phyloP scores from a whole-genome alignment of 169 alveolate species.

The Theileria annulata region DNA sequence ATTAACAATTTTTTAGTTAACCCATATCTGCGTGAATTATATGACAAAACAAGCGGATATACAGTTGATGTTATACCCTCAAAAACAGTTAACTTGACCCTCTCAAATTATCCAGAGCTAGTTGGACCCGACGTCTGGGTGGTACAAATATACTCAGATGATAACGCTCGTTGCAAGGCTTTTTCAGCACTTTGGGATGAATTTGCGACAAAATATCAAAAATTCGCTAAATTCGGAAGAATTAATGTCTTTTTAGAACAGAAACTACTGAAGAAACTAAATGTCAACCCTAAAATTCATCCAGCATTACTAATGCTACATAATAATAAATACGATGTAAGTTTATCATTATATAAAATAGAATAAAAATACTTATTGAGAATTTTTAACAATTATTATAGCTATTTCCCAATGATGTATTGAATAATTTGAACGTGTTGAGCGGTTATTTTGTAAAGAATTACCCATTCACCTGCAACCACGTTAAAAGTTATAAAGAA shows the following conservation, averaged over 20 bases:
- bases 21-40: conserved; percentile 51
- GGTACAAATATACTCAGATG: conserved; percentile 63
- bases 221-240: conserved; percentile 57
- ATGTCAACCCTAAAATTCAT: conserved; percentile 34
- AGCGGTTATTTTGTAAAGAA: conserved; percentile 3
- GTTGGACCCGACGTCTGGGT: conserved; percentile 62
- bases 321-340: conserved; percentile 43
- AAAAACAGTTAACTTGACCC: conserved; percentile 42
- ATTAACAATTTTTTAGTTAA: conserved; percentile 19
- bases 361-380: no score
- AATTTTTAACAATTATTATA: not conserved
- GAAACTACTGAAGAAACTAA: conserved; percentile 28
- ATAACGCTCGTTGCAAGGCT: conserved; percentile 27
- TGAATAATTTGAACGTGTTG: not conserved
- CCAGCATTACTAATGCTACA: conserved; percentile 57
- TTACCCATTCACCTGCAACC: conserved; percentile 8
- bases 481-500: not conserved
- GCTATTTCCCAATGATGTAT: conserved; percentile 17
- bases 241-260: conserved; percentile 31
- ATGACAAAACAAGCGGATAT: conserved; percentile 55
- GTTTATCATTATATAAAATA: not conserved
- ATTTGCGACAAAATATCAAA: conserved; percentile 25
- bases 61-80: conserved; percentile 61
- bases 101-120: conserved; percentile 23
- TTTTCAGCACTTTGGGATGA: conserved; percentile 62